A percentile compares a stretch with the other conserved stretches of the same genome.
These are phyloP conservation scores for Penicillium digitatum DNA, from an alignment of 2,329 filamentous ascomycete genomes.

Conservation along the genomic window DNA sequence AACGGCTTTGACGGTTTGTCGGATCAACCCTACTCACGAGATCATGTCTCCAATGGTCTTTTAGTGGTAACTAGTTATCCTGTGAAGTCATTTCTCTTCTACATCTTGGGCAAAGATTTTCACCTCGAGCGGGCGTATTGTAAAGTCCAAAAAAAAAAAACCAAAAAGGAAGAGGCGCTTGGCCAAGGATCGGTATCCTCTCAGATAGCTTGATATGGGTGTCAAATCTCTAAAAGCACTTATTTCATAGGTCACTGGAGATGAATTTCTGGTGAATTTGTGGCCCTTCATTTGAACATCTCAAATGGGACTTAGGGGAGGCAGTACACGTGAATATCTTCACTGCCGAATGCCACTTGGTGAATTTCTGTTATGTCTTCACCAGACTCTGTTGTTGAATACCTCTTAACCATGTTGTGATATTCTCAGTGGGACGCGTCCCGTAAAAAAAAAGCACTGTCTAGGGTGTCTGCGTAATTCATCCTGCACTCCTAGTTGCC, in stretches of 20 bases:
- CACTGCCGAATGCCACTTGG: constrained; percentile 2
- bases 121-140: neutral
- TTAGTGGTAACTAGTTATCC: constrained; percentile 2
- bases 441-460: neutral
- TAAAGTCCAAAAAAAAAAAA: neutral
- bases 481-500: constrained; percentile 5
- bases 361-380: neutral
- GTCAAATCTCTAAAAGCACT: neutral
- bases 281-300: neutral
- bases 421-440: neutral
- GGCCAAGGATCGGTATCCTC: neutral
- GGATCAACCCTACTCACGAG: constrained; percentile 1
- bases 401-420: neutral
- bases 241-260: neutral
- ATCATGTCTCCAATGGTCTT: constrained; percentile 8
- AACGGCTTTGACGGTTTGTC: constrained; percentile 22
- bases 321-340: constrained; percentile 7
- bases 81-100: neutral
- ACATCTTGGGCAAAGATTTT: neutral
- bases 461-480: neutral
- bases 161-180: neutral
- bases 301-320: neutral
- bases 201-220: neutral
- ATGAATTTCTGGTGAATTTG: neutral
- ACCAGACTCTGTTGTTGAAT: neutral